Percentiles rank a stretch among this genome's conserved stretches.
Conservation (phyloP, 176 grass and related monocot species). For the Avena sativa region DNA sequence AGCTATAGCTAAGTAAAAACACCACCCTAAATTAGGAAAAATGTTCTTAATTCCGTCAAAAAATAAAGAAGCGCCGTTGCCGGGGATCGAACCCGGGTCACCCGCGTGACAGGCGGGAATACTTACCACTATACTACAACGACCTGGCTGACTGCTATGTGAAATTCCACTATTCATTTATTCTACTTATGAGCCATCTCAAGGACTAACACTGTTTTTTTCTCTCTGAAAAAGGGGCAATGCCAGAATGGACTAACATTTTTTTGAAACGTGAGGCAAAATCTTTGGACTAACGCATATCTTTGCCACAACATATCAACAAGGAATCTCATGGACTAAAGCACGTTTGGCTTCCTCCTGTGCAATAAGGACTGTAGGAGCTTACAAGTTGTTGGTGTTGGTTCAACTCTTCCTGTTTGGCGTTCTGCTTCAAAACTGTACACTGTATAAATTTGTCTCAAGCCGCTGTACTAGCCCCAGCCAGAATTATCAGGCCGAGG, state of each 20-base stretch:
- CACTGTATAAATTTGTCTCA: background rate
- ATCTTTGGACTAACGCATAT: too few species aligned
- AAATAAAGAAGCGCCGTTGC: conserved; percentile 46
- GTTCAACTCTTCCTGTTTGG: background rate
- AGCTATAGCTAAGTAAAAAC: too few species aligned
- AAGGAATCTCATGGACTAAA: background rate
- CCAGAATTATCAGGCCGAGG: background rate
- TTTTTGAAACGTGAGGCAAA: too few species aligned
- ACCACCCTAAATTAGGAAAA: too few species aligned
- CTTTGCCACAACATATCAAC: too few species aligned
- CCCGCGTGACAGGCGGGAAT: conserved; percentile 87
- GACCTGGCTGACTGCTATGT: background rate
- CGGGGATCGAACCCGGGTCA: conserved; percentile 82
- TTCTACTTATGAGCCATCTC: too few species aligned
- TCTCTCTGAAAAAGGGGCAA: too few species aligned
- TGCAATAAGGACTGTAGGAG: background rate
- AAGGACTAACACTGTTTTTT: too few species aligned
- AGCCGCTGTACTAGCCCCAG: background rate
- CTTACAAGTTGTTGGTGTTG: background rate
- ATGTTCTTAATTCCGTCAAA: too few species aligned
- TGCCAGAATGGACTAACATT: too few species aligned
- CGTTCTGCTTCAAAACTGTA: background rate
- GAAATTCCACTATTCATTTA: too few species aligned
- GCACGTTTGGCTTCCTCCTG: too few species aligned
- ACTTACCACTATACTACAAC: conserved; percentile 93